Evolutionary conservation across 2,329 filamentous ascomycete genomes (phyloP), one percentile per base, ranked within the genome.

Genomic region (Nakataea oryzae): DNA sequence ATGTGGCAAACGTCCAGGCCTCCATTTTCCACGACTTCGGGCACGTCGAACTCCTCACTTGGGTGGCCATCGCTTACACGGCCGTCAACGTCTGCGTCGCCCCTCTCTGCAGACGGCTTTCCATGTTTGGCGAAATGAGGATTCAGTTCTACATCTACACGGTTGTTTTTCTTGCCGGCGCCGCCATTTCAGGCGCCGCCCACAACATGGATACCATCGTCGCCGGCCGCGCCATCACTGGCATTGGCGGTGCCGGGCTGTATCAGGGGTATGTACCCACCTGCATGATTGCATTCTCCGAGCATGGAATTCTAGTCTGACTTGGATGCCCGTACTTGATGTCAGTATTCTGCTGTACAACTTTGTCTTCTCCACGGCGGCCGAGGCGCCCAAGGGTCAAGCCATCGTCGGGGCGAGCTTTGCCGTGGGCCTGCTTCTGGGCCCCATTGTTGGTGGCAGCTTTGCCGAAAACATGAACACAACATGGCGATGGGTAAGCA

Each of bases 21-120:
- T 82, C 81, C 3, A 79, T 86, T 59, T 86, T 86, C 69, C 73
- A 80, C 61, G 81, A 79, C 27, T 75, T 76, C 57, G 71, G 72
- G 6, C 66, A 72, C 13, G 71, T 77, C 50, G 70, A 74, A 47
- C 67, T 76, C 1, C 68, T 78, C 7, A 71, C 74, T 4, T 77
- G 75, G 75, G 69, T 77, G n/a, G 70, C 68, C 29, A 67, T 76
- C 14, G 71, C 69, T 9, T 76, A 58, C 57, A 32, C 57, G 14
- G 28, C 58, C 58, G 58, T 59, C 58, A 50, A 50, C n/a, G 34
- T 24, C 11, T 59, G 58, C 12, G 27, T 59, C 3, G 32, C 28
- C 3, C 58, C 32, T 21, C 58, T 59, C 17, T 54, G 58, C 24
- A 21, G 57, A 21, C 17, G 57, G 17, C 29, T 58, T 14, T 58